A percentile compares a stretch with the other conserved stretches of the same genome.
phyloP scores from a whole-genome alignment of 768 basidiomycete genomes.

The Leccinum barrowsii region DNA sequence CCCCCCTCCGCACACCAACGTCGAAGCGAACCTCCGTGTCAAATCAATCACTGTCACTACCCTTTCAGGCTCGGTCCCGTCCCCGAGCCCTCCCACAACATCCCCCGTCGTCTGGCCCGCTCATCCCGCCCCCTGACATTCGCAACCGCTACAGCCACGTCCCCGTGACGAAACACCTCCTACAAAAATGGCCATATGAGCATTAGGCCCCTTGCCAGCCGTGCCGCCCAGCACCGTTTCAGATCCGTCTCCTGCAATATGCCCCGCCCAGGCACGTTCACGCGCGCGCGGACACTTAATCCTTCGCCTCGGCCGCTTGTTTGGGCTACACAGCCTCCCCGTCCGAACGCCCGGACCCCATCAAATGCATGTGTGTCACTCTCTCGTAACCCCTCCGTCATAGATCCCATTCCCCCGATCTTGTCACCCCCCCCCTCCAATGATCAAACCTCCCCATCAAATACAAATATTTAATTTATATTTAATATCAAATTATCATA shows the following conservation, averaged over 20 bases:
- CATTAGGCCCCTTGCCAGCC: slow-evolving; percentile 1
- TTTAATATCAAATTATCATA: slow-evolving; percentile 4
- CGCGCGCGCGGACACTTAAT: slow-evolving; percentile 23
- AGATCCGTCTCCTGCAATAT: slow-evolving; percentile 27
- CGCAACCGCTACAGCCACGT: slow-evolving; percentile 22
- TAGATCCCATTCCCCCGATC: slow-evolving; percentile 3
- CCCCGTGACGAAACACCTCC: slow-evolving; percentile 17
- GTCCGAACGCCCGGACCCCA: slow-evolving; percentile 13
- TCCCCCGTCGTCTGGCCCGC: background rate
- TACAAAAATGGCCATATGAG: slow-evolving; percentile 27
- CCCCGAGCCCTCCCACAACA: background rate
- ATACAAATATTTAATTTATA: slow-evolving; percentile 8
- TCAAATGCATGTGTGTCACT: slow-evolving; percentile 10
- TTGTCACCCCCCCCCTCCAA: background rate
- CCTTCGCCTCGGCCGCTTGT: slow-evolving; percentile 15
- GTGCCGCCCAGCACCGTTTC: slow-evolving; percentile 30
- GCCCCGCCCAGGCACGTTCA: slow-evolving; percentile 23
- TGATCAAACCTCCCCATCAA: background rate
- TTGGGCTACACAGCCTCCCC: slow-evolving; percentile 28
- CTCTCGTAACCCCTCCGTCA: slow-evolving; percentile 24
- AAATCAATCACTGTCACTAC: slow-evolving; percentile 3
- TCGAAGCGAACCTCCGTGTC: slow-evolving; percentile 18
- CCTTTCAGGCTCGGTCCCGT: slow-evolving; percentile 14
- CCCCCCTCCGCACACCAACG: slow-evolving; percentile 10
- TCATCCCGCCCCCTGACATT: background rate